Evolutionary conservation across 768 basidiomycete genomes (phyloP).

Genomic region (Leccinum subgranulosum): DNA sequence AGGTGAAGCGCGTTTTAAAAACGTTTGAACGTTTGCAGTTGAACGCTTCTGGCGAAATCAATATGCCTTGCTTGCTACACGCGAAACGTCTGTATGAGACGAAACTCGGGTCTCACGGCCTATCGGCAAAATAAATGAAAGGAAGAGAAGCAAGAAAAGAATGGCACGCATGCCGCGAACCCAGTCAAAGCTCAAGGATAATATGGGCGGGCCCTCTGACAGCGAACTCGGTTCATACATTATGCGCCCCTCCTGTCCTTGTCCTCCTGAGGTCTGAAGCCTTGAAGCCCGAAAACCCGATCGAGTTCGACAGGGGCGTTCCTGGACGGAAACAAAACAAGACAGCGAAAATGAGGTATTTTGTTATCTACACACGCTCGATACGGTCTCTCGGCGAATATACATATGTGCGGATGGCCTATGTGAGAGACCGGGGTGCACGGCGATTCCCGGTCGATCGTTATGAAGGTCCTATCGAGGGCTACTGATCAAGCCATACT

Average conservation of each 20-base stretch:
- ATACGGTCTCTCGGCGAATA: not conserved
- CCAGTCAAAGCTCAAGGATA: no score
- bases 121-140: no score
- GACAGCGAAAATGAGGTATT: not conserved
- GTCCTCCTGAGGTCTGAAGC: not conserved
- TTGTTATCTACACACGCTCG: not conserved
- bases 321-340: not conserved
- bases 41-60: not conserved
- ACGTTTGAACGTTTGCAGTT: not conserved
- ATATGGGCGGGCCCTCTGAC: not conserved
- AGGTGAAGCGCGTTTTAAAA: not conserved
- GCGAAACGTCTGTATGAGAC: no score
- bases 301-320: not conserved
- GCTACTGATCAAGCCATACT: no score
- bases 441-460: not conserved
- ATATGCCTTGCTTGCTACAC: no score
- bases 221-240: not conserved
- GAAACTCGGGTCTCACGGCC: no score
- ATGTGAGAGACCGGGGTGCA: not conserved
- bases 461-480: no score
- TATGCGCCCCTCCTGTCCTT: not conserved
- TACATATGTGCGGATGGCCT: not conserved
- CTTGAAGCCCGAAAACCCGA: not conserved
- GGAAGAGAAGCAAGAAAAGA: no score
- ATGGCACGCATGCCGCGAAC: no score